These are phyloP conservation scores for Xylariaceae sp. DNA, from an alignment of 2,329 filamentous ascomycete species.

Conservation along the genomic window DNA sequence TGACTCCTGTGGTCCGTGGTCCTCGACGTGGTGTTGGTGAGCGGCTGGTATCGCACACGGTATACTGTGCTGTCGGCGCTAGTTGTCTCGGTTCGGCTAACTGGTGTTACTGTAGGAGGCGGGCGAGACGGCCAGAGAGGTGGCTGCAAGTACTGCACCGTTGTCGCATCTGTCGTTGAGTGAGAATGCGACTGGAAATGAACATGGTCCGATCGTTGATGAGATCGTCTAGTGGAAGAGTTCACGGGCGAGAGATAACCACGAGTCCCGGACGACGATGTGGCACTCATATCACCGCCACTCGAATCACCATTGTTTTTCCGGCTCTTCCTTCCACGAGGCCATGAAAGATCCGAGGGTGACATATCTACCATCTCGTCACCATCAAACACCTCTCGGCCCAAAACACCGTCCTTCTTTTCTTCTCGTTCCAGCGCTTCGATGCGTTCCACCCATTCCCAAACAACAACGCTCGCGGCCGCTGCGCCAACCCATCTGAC, in stretches of 20 bases:
- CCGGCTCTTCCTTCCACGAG: constrained; percentile 31
- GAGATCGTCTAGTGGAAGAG: constrained; percentile 37
- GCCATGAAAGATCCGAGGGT: constrained; percentile 47
- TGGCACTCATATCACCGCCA: constrained; percentile 31
- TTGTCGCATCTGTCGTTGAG: constrained; percentile 23
- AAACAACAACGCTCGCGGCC: constrained; percentile 91
- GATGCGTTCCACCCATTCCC: constrained; percentile 96
- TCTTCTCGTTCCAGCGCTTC: constrained; percentile 89
- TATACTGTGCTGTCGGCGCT: constrained; percentile 62
- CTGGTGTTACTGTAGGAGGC: constrained; percentile 48
- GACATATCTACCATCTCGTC: constrained; percentile 79
- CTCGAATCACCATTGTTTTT: constrained; percentile 31
- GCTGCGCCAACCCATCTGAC: constrained; percentile 95
- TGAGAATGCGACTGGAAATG: constrained; percentile 20
- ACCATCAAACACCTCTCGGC: constrained; percentile 85
- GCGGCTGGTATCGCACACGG: constrained; percentile 55
- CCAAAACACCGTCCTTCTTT: constrained; percentile 87
- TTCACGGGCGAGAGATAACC: constrained; percentile 39
- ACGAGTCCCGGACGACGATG: constrained; percentile 26
- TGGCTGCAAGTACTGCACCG: constrained; percentile 40
- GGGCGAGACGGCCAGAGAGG: constrained; percentile 53
- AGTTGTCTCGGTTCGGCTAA: constrained; percentile 57
- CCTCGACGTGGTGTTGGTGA: constrained; percentile 47
- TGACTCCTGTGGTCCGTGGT: constrained; percentile 38
- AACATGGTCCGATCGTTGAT: constrained; percentile 27